Base-by-base conservation (phyloP, 495 filamentous ascomycete species). In the Apodospora peruviana region DNA sequence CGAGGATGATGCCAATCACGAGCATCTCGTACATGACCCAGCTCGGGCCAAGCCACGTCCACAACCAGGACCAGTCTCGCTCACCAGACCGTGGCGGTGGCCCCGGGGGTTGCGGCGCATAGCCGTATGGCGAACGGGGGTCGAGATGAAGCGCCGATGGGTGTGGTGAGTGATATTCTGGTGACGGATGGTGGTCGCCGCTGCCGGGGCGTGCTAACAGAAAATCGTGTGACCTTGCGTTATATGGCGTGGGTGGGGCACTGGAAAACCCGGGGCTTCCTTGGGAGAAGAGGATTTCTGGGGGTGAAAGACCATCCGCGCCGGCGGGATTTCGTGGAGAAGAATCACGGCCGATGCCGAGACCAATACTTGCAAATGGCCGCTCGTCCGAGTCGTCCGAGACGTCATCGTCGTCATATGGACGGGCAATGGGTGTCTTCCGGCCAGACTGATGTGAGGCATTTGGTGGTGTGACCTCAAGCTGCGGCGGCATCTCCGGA, bases 21-120 rank as follows among this genome's bases (percentile, higher is more conserved):
- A 64, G 46, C 45, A 54, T 11, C 23, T 8, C 29, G 38, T 60
- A 61, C 57, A 64, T 60, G 47, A 47, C 40, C 57, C 55, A 64
- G 11, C 38, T 40, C 4, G 57, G 45, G 21, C 39, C 45, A 0
- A 48, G 17, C 57, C 55, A 57, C 5, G 12, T 46, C 57, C 54
- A 57, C 9, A 20, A 20, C n/a, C 8, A 47, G 5, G 16, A 35
- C 19, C 25, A 21, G 43, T 20, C 40, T 20, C 18, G 40, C n/a
- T 12, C 7, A 32, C 27, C 14, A 32, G 39, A 10, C 10, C 39
- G 10, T 3, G 39, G 17, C 20, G n/a, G n/a, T 22, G 39, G 39
- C 11, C 20, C n/a, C 39, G 16, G 40, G n/a, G 14, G 14, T 11
- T 25, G 12, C 7, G 21, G 21, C 14, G 40, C 24, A 34, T 24